Evolutionary conservation across 2,329 filamentous ascomycete genomes (phyloP), one percentile per base, ranked within the genome.

Genomic region (Dactylonectria estremocensis): DNA sequence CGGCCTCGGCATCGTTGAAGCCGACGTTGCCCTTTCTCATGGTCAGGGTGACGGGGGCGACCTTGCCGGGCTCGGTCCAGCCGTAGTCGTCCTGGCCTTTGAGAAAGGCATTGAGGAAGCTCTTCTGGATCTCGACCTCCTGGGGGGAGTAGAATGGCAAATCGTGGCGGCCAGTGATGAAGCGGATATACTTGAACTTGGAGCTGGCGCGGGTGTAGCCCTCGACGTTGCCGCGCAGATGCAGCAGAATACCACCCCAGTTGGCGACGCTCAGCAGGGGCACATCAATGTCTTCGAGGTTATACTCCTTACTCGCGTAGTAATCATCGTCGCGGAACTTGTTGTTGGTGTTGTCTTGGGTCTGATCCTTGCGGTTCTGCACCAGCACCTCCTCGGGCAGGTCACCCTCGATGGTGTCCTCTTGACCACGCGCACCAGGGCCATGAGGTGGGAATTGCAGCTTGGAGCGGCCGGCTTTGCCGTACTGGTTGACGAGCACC

Each of bases 81-180:
- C 90, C 90, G 0, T 82, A 83, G 0, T 83, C 81, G 72, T 93
- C 92, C 0, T 93, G 85, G 1, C 84, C 89, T 71, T 93, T 93
- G 40, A 94, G 83, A 74, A 94, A 94, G 0, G 91, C 91, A 66
- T 93, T 90, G 0, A 93, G 80, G 77, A 94, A 94, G 70, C 87
- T 89, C 53, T 83, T 85, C 74, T 93, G 92, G 0, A 93, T 72
- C 67, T 91, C 89, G 0, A 92, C 91, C 69, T 93, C 89, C 54
- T 93, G 89, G 1, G 86, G 78, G 75, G 93, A 92, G 80, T 93
- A 94, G 77, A 93, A 93, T 0, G 91, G 91, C 2, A 93, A 82
- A 72, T 93, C 91, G 69, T 94, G 91, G 0, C 92, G 85, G 2
- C 92, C 91, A 0, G 88, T 90, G 74, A 93, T 91, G 76, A 93